These are phyloP conservation scores for Barnettozyma sp. DNA, from an alignment of 805 yeast species.

Conservation along the genomic window DNA sequence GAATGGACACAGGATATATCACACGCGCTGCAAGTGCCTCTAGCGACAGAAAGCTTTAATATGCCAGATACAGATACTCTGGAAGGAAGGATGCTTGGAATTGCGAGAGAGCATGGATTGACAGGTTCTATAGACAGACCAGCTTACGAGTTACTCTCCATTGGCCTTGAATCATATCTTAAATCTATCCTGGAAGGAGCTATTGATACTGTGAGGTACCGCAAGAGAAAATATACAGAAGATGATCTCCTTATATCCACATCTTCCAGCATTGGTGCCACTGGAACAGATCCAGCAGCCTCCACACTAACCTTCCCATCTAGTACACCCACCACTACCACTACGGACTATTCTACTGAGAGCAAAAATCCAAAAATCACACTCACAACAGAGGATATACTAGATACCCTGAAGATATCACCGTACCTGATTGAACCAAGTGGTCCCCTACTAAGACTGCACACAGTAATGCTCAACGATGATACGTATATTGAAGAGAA, in stretches of 20 bases:
- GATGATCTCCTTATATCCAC: slow-evolving; percentile 18
- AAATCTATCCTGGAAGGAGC: slow-evolving; percentile 68
- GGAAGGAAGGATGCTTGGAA: slow-evolving; percentile 65
- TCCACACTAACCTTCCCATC: no score
- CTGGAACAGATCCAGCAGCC: no score
- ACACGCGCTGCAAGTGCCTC: slow-evolving; percentile 76
- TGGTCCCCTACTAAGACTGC: slow-evolving; percentile 49
- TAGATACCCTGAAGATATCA: slow-evolving; percentile 52
- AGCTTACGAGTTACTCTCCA: slow-evolving; percentile 64
- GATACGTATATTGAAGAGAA: slow-evolving; percentile 32
- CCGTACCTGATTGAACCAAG: slow-evolving; percentile 66
- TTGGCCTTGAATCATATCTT: slow-evolving; percentile 81
- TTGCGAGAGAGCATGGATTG: slow-evolving; percentile 84
- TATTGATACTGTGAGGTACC: slow-evolving; percentile 60
- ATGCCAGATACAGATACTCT: slow-evolving; percentile 74
- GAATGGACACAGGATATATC: slow-evolving; percentile 92
- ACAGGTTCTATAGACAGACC: slow-evolving; percentile 73
- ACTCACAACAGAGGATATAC: slow-evolving; percentile 59
- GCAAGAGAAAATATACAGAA: slow-evolving; percentile 39
- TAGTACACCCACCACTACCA: no score
- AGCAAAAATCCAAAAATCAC: slow-evolving; percentile 29
- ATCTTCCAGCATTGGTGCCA: not conserved
- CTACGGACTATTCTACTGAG: slow-evolving; percentile 1
- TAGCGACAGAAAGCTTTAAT: slow-evolving; percentile 70
- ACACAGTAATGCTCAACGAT: slow-evolving; percentile 44